Conservation (phyloP, 805 yeast genomes). For the Saturnispora zaruensis region DNA sequence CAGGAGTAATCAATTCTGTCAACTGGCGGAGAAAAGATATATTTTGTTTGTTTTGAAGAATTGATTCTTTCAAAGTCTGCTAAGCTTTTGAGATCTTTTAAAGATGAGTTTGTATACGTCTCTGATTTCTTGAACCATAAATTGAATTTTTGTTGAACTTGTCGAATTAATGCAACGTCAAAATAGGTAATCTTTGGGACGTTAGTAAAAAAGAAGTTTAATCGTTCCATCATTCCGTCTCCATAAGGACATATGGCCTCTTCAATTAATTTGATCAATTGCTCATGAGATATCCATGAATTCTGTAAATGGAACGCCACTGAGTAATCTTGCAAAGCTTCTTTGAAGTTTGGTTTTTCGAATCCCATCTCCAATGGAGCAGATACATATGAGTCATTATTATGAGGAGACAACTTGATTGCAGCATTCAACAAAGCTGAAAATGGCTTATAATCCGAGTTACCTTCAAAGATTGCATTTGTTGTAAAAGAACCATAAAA, state of each 20-base stretch:
- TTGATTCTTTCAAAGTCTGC: not conserved
- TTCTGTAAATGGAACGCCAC: not conserved
- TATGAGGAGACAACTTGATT: not conserved
- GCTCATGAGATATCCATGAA: not conserved
- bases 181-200: constrained; percentile 15
- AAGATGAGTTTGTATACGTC: not conserved
- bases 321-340: not conserved
- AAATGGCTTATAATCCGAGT: not conserved
- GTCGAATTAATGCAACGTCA: constrained; percentile 12
- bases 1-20: constrained; percentile 12
- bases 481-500: constrained; percentile 1
- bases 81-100: constrained; percentile 4
- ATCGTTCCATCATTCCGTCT: constrained; percentile 16
- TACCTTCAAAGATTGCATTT: not conserved
- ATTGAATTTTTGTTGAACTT: constrained; percentile 10
- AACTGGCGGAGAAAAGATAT: constrained; percentile 11
- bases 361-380: not conserved
- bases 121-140: constrained; percentile 8
- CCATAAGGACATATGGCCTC: constrained; percentile 9
- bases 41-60: not conserved
- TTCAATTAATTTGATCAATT: constrained; percentile 2
- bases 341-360: not conserved
- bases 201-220: constrained; percentile 14
- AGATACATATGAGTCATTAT: not conserved
- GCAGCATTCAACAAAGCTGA: not conserved